Base-by-base conservation (phyloP, 169 alveolate species). In the Plasmodium malariae region DNA sequence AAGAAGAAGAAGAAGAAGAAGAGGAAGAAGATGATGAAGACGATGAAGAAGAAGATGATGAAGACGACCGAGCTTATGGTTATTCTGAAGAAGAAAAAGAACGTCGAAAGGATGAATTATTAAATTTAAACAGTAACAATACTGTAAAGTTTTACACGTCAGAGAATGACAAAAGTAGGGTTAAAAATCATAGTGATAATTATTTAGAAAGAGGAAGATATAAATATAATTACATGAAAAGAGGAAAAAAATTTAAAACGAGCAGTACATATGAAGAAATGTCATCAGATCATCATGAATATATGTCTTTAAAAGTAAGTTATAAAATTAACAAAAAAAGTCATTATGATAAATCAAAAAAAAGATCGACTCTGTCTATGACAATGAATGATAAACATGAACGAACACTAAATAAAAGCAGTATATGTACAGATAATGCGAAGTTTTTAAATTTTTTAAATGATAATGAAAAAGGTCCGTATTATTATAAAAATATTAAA, bases 361-460 rank as follows among this genome's bases (percentile, higher is more conserved):
- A 67, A 40, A 83, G 55, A 68, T 6, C 28, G 19, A 59, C 11
- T 45, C 12, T 68, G 17, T 55, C 80, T 17, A 83, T 83, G 12
- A 12, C 48, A 2, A 43, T 83, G 24, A 51, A 57, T 54, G 91
- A 83, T 49, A 65, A 83, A 14, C 45, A 83, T 19, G 51, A 67
- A 43, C 55, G 71, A 14, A 55, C 40, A 3, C 21, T 68, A 34
- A 76, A 62, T 28, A 76, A 30, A 54, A 83, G 91, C n/a, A 83
- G 91, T 17, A 68, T 83, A 45, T 83, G 91, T 17, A 83, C 91
- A 45, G 91, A 83, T 54, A 83, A 83, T 83, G 85, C 70, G 34
- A 49, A 24, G 12, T 83, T 83, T 83, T 51, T 83, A 51, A 65
- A 54, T 54, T 83, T 67, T 21, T 19, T 83, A 67, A 65, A 67